Evolutionary conservation across 345 rosid species (phyloP).

Genomic region (Pistacia vera): DNA sequence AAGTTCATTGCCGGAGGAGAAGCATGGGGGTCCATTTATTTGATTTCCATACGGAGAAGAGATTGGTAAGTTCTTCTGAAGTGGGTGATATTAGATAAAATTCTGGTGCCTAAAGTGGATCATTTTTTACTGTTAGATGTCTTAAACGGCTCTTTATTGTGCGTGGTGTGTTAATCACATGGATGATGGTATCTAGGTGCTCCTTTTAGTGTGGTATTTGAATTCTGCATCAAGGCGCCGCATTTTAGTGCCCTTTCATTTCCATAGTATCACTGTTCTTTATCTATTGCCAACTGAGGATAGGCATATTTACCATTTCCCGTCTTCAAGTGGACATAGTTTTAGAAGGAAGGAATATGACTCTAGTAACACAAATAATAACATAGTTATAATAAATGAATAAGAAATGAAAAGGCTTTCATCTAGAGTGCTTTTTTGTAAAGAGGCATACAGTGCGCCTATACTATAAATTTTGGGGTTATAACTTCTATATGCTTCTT

Average conservation of each 20-base stretch:
- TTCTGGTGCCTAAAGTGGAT: not conserved
- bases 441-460: not conserved
- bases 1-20: slow-evolving; percentile 92
- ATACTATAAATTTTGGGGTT: not conserved
- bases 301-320: not conserved
- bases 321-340: not conserved
- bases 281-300: not conserved
- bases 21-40: slow-evolving; percentile 80
- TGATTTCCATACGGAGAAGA: slow-evolving; percentile 84
- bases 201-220: not conserved
- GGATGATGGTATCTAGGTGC: not conserved
- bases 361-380: not conserved
- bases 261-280: not conserved
- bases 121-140: not conserved
- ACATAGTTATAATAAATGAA: not conserved
- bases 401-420: not conserved
- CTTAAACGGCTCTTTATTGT: not conserved
- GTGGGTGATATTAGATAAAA: not conserved
- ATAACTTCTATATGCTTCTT: slow-evolving; percentile 10
- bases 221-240: not conserved
- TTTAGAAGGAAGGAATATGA: not conserved
- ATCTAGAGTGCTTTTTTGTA: not conserved
- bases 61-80: slow-evolving; percentile 43
- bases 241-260: not conserved
- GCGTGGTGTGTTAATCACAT: not conserved